phyloP scores from a whole-genome alignment of 495 filamentous ascomycete species.

The Aspergillus wentii region DNA sequence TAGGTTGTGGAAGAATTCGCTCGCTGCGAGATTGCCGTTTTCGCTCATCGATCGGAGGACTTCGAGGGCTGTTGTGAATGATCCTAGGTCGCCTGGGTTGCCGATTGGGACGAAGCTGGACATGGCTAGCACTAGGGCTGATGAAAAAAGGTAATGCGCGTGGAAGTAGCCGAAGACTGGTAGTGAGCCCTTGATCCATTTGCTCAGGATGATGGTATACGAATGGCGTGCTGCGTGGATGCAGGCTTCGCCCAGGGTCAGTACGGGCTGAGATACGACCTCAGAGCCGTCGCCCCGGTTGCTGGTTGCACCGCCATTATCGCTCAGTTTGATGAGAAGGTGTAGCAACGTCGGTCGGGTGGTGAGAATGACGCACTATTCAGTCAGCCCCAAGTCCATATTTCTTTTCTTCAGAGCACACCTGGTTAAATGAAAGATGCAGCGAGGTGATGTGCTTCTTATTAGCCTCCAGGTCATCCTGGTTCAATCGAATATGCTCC shows the following conservation, averaged over 20 bases:
- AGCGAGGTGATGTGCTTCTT: slow-evolving; percentile 34
- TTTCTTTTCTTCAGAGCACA: slow-evolving; percentile 3
- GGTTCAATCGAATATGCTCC: slow-evolving; percentile 33
- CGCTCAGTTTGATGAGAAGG: slow-evolving; percentile 32
- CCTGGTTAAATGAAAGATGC: slow-evolving; percentile 38
- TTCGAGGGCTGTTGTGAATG: slow-evolving; percentile 36
- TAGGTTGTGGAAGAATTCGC: slow-evolving; percentile 36
- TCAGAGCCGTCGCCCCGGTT: slow-evolving; percentile 8
- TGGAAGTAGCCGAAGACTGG: slow-evolving; percentile 43
- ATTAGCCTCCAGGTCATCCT: slow-evolving; percentile 33
- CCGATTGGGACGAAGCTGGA: slow-evolving; percentile 38
- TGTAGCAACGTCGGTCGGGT: slow-evolving; percentile 39
- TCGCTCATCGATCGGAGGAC: slow-evolving; percentile 36
- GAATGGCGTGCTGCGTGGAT: slow-evolving; percentile 42
- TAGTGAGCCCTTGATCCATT: slow-evolving; percentile 42
- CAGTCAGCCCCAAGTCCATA: slow-evolving; percentile 1
- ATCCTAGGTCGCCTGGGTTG: slow-evolving; percentile 26
- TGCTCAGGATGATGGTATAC: slow-evolving; percentile 35
- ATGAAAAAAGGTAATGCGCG: slow-evolving; percentile 43
- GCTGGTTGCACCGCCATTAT: slow-evolving; percentile 9
- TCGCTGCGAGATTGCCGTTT: slow-evolving; percentile 38
- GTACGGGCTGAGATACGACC: slow-evolving; percentile 32
- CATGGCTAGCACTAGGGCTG: slow-evolving; percentile 36
- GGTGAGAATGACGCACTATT: slow-evolving; percentile 36
- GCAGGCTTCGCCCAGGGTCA: slow-evolving; percentile 41